Percentiles rank a stretch among this genome's conserved stretches.
phyloP scores from a whole-genome alignment of 179 eudicot species.

The Nepenthes alata region DNA sequence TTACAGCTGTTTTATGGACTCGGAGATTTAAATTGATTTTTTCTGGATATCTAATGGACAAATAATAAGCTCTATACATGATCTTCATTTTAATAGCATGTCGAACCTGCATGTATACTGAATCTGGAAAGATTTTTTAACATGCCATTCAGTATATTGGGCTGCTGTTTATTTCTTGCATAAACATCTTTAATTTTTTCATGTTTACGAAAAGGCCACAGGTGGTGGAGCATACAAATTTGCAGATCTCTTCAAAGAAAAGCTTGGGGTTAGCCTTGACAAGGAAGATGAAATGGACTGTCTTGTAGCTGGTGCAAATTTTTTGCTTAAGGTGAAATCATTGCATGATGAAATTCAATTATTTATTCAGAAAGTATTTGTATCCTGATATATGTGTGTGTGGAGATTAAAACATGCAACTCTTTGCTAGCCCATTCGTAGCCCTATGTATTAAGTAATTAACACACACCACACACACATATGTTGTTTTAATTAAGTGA shows the following conservation, averaged over 20 bases:
- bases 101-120: too few species aligned
- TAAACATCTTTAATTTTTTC: conserved; percentile 10
- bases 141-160: not conserved
- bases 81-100: too few species aligned
- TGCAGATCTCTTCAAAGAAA: conserved; percentile 87
- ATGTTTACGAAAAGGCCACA: conserved; percentile 66
- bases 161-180: not conserved
- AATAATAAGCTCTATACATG: too few species aligned
- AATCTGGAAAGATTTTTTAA: too few species aligned
- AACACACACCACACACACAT: too few species aligned
- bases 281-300: conserved; percentile 96
- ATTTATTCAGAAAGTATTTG: not conserved
- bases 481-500: too few species aligned
- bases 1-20: too few species aligned
- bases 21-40: too few species aligned
- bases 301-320: conserved; percentile 92
- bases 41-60: too few species aligned
- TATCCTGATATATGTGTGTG: too few species aligned
- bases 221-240: conserved; percentile 97
- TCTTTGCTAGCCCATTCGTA: too few species aligned
- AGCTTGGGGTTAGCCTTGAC: conserved; percentile 88
- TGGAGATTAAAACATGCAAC: not conserved
- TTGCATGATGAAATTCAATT: not conserved
- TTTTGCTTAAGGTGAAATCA: conserved; percentile 71
- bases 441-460: too few species aligned